Conservation (phyloP, 352 stramenopile genomes). For the Phytopythium montanum region DNA sequence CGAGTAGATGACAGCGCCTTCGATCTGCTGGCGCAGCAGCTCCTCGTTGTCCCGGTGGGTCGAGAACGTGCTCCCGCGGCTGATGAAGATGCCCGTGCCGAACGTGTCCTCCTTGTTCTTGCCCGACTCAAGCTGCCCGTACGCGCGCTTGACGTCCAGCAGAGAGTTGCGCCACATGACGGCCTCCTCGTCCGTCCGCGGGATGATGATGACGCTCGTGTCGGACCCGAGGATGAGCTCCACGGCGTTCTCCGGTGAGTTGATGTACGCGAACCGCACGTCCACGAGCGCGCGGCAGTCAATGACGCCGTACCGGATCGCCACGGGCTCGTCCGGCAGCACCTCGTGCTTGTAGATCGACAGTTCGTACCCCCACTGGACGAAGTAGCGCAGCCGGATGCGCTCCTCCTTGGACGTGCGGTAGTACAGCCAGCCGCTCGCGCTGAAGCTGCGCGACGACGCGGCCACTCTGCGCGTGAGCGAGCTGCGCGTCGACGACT, state of each 20-base stretch:
- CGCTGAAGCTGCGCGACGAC: slow-evolving; percentile 48
- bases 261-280: slow-evolving; percentile 81
- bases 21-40: slow-evolving; percentile 77
- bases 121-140: slow-evolving; percentile 66
- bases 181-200: slow-evolving; percentile 74
- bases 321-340: slow-evolving; percentile 61
- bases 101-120: slow-evolving; percentile 77
- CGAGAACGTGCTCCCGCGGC: slow-evolving; percentile 80
- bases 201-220: slow-evolving; percentile 82
- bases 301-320: slow-evolving; percentile 86
- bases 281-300: slow-evolving; percentile 80
- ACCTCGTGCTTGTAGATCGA: slow-evolving; percentile 91
- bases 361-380: slow-evolving; percentile 85
- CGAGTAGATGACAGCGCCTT: slow-evolving; percentile 75
- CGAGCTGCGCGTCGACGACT: slow-evolving; percentile 5
- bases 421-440: slow-evolving; percentile 84
- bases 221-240: slow-evolving; percentile 73
- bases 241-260: slow-evolving; percentile 82
- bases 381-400: slow-evolving; percentile 81
- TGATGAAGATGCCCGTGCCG: slow-evolving; percentile 78
- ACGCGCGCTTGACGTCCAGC: slow-evolving; percentile 79
- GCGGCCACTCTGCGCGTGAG: slow-evolving; percentile 3
- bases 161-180: slow-evolving; percentile 84
- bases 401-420: slow-evolving; percentile 80
- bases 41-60: slow-evolving; percentile 85